Base-by-base conservation (phyloP, 768 basidiomycete species). In the Asterophora lycoperdoides region DNA sequence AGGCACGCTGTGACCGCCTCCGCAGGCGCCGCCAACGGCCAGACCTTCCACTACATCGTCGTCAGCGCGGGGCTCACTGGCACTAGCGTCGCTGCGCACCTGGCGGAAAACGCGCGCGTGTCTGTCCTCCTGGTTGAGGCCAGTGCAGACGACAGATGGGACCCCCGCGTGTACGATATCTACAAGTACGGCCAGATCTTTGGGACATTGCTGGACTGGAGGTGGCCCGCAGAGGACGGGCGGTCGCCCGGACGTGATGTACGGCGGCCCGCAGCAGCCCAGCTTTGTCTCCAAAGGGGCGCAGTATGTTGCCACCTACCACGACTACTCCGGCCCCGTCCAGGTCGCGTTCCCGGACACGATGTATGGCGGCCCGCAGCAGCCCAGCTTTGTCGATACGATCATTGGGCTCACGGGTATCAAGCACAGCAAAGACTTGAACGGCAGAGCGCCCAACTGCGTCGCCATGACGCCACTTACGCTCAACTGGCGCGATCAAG, bases 1-100 rank as follows among this genome's bases (percentile, higher is more conserved):
- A n/a, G 96, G 96, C 64, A 91, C 96, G 54, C n/a, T n/a, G 70
- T 74, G 19, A 70, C 63, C 3, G 66, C 66, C 1, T 57, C 58
- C 33, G 48, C 71, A 1, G 46, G 61, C 39, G 54, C 54, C 2
- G 71, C 62, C 19, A 63, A 67, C 52, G 66, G 68, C 9, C 52
- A 71, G 43, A 71, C 67, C 3, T 75, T 68, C 54, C 70, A 73
- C 57, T 74, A 72, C 49, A 69, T 75, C 44, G 64, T 76, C 41
- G 62, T 74, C 8, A 78, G 79, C 7, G 76, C 69, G 28, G 71
- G 74, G 11, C 56, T 77, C 9, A 68, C 77, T 1, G 79, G 78
- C 14, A 67, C 69, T 10, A 75, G 76, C 4, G 72, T 81, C 33
- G 75, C 79, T 18, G 66, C 67, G 9, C 65, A 77, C 9, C 66